These are phyloP conservation scores for Leishmania mexicana DNA, from an alignment of 208 protist species.

Conservation along the genomic window DNA sequence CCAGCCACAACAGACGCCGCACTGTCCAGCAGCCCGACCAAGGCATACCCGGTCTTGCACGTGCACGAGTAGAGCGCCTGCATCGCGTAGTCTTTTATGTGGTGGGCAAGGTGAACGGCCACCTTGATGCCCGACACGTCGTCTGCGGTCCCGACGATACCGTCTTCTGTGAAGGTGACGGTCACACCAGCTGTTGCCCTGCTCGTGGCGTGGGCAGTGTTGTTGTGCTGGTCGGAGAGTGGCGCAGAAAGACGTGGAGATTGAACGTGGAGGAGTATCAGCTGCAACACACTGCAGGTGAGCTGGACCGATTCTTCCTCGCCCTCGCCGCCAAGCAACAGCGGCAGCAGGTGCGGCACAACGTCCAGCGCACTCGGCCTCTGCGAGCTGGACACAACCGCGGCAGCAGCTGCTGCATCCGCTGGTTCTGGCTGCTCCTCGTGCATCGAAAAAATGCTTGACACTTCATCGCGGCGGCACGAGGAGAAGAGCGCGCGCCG, in stretches of 20 bases:
- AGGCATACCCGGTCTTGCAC: constrained; percentile 14
- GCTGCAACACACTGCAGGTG: constrained; percentile 33
- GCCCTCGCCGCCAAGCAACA: constrained; percentile 39
- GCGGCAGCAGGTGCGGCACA: constrained; percentile 22
- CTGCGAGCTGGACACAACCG: neutral
- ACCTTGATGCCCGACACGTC: constrained; percentile 5
- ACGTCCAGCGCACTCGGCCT: constrained; percentile 5
- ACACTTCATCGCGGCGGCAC: neutral
- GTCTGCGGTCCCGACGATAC: neutral
- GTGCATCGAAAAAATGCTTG: neutral
- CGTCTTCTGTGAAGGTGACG: neutral
- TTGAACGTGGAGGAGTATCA: constrained; percentile 8
- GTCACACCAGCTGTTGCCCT: neutral
- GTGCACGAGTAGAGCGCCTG: constrained; percentile 33
- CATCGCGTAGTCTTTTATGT: constrained; percentile 47
- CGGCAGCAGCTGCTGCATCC: neutral
- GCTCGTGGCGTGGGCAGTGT: neutral
- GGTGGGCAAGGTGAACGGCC: constrained; percentile 6
- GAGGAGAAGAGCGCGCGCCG: constrained; percentile 2
- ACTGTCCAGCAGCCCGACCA: constrained; percentile 30
- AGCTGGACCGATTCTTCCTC: constrained; percentile 36
- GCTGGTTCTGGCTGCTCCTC: neutral
- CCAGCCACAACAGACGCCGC: constrained; percentile 8
- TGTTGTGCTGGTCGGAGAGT: neutral
- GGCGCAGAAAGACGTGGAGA: neutral